Evolutionary conservation across 176 grass and related monocot species (phyloP), one percentile per base, ranked within the genome.

Genomic region (Pharus latifolius): DNA sequence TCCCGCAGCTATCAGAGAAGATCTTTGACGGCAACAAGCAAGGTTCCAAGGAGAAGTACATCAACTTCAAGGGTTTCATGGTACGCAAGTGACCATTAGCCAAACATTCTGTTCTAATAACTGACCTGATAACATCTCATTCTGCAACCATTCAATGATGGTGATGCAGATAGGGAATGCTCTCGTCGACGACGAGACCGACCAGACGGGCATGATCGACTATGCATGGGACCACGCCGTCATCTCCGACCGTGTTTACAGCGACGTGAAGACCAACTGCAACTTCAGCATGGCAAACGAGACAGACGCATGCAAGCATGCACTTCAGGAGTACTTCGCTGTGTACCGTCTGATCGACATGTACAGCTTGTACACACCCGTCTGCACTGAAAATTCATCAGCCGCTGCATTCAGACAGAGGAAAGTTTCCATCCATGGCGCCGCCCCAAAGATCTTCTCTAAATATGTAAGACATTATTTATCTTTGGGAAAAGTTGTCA

Each of bases 61-160:
- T 99, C 75, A 99, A 99, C 71, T 91, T 99, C 73, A 99, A 99
- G 73, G 95, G 95, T n/a, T 51, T 99, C 30, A 94, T 99, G 90
- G 79, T 99, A 83, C 68, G 3, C 15, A 13, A 32, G 14, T 33
- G 3, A 53, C 49, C 6, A 53, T 22, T 23, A 7, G n/a, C 22
- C 49, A 53, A n/a, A 1, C 27, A 32, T 34, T 18, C 6, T 13
- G 6, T 8, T 22, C 15, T 59, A 31, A n/a, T 30, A 16, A 58
- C 15, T 26, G 15, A 16, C 31, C 6, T 59, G 18, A 53, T 31
- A 27, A 2, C 31, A 10, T 69, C 16, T 68, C 26, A 3, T 67
- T 20, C 13, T 22, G 8, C 42, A 16, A 35, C 17, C 30, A 31
- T 8, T 19, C 15, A 26, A 44, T 8, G 18, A 0, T 27, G 38